Percentiles rank a stretch among this genome's conserved stretches.
These are phyloP conservation scores for Exsudoporus floridanus DNA, from an alignment of 1,284 basidiomycete species.

Conservation along the genomic window DNA sequence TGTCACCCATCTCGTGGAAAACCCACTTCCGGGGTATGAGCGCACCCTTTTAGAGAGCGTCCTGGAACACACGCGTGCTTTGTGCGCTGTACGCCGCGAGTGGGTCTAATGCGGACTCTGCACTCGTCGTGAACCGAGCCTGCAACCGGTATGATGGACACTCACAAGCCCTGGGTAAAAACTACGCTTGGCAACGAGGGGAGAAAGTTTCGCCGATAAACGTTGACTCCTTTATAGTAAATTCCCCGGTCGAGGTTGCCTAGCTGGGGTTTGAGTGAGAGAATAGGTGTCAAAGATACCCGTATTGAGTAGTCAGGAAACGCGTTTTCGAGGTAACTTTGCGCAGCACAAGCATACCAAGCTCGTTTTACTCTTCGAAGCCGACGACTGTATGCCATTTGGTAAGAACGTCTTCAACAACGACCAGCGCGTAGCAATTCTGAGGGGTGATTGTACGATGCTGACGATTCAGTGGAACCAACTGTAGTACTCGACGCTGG, in stretches of 20 bases:
- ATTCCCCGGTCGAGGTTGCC: background rate
- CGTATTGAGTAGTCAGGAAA: too few species aligned
- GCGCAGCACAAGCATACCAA: background rate
- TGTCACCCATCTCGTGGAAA: constrained; percentile 54
- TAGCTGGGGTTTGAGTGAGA: too few species aligned
- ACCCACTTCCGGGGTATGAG: constrained; percentile 53
- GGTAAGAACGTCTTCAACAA: background rate
- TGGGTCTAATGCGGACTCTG: constrained; percentile 55
- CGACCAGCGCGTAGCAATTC: background rate
- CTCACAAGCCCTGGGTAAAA: background rate
- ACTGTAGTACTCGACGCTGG: background rate
- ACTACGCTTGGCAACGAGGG: background rate
- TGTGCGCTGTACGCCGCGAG: constrained; percentile 70
- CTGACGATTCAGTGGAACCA: background rate
- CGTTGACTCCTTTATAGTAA: background rate
- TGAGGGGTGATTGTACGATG: too few species aligned
- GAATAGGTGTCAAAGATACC: too few species aligned
- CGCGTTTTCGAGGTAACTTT: background rate
- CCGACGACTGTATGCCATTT: background rate
- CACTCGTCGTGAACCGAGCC: too few species aligned
- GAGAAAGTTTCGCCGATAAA: background rate
- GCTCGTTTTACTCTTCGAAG: background rate
- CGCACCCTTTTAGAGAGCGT: constrained; percentile 66
- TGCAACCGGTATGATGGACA: background rate
- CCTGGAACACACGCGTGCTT: constrained; percentile 66